Evolutionary conservation across 2,329 filamentous ascomycete species (phyloP).

Genomic region (Geosmithia putterillii): DNA sequence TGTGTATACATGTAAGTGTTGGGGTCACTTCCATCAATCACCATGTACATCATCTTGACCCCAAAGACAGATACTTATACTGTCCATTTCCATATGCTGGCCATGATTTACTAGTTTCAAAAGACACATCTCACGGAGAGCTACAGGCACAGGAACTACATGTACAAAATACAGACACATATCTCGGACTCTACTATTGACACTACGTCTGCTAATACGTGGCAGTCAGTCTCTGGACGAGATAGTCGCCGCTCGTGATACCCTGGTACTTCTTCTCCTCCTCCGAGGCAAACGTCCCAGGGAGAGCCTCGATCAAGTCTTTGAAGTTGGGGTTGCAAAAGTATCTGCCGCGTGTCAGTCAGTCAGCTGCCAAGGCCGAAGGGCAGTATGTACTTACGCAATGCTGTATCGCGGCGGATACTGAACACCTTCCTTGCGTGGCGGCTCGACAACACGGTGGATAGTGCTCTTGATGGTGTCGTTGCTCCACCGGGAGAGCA

Average conservation of each 20-base stretch:
- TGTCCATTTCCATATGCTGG: no score
- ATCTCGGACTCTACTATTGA: background rate
- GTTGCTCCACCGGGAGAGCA: slow-evolving; percentile 75
- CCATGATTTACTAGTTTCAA: no score
- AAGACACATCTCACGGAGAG: no score
- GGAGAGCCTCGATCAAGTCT: slow-evolving; percentile 65
- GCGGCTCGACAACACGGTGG: slow-evolving; percentile 82
- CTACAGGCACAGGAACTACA: no score
- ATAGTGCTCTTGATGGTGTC: slow-evolving; percentile 83
- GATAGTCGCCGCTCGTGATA: slow-evolving; percentile 70
- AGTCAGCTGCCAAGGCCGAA: background rate
- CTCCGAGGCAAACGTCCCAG: slow-evolving; percentile 56
- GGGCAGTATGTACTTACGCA: slow-evolving; percentile 40
- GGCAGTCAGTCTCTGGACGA: slow-evolving; percentile 63
- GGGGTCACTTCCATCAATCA: no score
- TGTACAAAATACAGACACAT: no score
- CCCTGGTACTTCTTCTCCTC: slow-evolving; percentile 66
- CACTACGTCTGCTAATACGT: slow-evolving; percentile 41
- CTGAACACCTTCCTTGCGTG: slow-evolving; percentile 37
- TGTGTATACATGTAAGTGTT: no score
- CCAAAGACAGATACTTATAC: no score
- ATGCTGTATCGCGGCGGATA: slow-evolving; percentile 78
- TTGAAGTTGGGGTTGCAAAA: slow-evolving; percentile 83
- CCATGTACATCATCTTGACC: no score
- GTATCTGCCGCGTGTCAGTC: slow-evolving; percentile 34